Evolutionary conservation across 768 basidiomycete species (phyloP).

Genomic region (Brasilioporus rufonigricans): DNA sequence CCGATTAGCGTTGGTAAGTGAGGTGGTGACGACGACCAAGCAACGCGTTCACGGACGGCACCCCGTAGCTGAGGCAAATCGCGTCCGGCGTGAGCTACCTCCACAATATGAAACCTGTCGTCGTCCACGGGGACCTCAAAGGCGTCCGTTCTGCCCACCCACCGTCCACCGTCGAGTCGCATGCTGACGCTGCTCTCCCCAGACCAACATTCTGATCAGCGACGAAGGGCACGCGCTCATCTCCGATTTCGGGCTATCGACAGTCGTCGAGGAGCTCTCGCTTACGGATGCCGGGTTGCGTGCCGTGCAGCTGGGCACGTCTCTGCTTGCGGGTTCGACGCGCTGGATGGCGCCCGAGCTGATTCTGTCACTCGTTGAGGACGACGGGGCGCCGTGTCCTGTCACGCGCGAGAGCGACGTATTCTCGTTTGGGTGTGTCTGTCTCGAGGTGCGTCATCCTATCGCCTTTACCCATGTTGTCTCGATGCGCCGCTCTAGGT

Average conservation of each 20-base stretch:
- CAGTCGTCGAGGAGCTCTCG: constrained; percentile 53
- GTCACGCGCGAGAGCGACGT: constrained; percentile 56
- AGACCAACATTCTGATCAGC: constrained; percentile 60
- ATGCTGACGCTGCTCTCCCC: neutral
- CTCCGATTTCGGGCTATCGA: constrained; percentile 62
- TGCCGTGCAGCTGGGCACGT: constrained; percentile 27
- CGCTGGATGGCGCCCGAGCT: constrained; percentile 55
- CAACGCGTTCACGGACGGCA: neutral
- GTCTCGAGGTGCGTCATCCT: constrained; percentile 45
- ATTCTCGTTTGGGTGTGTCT: constrained; percentile 59
- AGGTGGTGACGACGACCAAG: neutral
- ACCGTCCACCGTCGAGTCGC: neutral
- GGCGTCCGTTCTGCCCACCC: constrained; percentile 40
- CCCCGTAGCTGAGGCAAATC: constrained; percentile 46
- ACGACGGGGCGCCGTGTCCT: constrained; percentile 38
- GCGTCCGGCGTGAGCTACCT: constrained; percentile 58
- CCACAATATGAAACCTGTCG: constrained; percentile 50
- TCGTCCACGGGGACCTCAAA: constrained; percentile 63
- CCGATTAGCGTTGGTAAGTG: constrained; percentile 46
- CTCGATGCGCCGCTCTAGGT: constrained; percentile 33
- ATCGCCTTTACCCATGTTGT: too few species aligned
- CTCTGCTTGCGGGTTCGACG: constrained; percentile 34
- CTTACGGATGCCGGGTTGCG: constrained; percentile 26
- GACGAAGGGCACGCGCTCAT: constrained; percentile 51
- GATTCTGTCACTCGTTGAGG: constrained; percentile 48